phyloP scores from a whole-genome alignment of 495 filamentous ascomycete species.

The Bacidia rubella region DNA sequence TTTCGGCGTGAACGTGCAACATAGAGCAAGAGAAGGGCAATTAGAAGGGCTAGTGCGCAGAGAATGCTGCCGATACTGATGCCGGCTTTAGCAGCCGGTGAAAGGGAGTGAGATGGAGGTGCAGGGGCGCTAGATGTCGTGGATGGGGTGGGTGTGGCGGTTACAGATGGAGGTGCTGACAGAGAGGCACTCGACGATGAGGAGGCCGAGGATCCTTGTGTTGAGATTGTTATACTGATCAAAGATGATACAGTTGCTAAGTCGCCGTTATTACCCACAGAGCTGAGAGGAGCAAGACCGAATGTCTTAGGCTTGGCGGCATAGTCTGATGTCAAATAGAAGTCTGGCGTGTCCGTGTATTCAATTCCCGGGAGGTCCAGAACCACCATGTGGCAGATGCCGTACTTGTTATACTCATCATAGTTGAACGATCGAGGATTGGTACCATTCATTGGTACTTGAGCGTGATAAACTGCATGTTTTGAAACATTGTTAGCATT shows the following conservation, averaged over 20 bases:
- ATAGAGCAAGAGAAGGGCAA: conserved; percentile 1
- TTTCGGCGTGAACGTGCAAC: background rate
- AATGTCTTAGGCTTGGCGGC: background rate
- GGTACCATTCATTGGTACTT: conserved; percentile 6
- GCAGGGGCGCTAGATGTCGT: background rate
- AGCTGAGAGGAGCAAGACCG: background rate
- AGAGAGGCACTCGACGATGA: background rate
- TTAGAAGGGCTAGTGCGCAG: conserved; percentile 2
- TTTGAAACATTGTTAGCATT: background rate
- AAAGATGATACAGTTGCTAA: background rate
- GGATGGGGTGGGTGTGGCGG: background rate
- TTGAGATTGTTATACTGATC: background rate
- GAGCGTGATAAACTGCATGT: conserved; percentile 3
- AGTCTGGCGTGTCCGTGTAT: background rate
- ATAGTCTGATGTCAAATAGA: conserved; percentile 9
- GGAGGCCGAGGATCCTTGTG: background rate
- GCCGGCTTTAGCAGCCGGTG: conserved; percentile 2
- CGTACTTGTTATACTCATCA: conserved; percentile 5
- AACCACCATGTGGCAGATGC: conserved; percentile 10
- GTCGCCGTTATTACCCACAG: background rate
- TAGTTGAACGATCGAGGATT: conserved; percentile 7
- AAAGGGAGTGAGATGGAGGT: background rate
- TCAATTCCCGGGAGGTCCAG: conserved; percentile 1
- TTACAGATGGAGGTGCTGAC: background rate
- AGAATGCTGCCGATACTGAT: conserved; percentile 5